phyloP scores from a whole-genome alignment of 192 early-diverging fungal species.

The Coemansia sp. region DNA sequence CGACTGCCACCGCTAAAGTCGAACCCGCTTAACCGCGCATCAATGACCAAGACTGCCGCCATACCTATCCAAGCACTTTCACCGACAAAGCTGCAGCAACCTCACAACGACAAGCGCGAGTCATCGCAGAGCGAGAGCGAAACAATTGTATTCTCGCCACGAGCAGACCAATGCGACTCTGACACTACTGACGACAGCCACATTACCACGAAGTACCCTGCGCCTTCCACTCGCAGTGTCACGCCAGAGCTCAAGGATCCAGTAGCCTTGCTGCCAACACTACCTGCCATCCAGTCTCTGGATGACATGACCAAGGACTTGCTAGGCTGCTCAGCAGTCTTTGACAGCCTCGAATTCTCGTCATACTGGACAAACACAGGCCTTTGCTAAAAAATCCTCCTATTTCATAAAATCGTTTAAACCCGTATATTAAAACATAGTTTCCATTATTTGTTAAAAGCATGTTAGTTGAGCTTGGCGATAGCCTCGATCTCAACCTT shows the following conservation, averaged over 20 bases:
- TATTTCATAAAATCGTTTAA: not conserved
- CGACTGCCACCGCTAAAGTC: not conserved
- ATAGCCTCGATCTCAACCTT: slow-evolving; percentile 94
- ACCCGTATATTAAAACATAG: not conserved
- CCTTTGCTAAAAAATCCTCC: not conserved
- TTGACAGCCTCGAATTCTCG: slow-evolving; percentile 30
- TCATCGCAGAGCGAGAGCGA: slow-evolving; percentile 54
- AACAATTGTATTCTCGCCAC: slow-evolving; percentile 49
- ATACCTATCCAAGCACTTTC: not conserved
- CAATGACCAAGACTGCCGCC: not conserved
- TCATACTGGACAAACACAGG: slow-evolving; percentile 23
- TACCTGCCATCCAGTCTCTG: slow-evolving; percentile 38
- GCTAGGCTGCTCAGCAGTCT: slow-evolving; percentile 20
- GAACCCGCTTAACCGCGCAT: not conserved
- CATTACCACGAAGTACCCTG: not conserved
- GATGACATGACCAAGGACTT: slow-evolving; percentile 44
- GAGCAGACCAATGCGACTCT: slow-evolving; percentile 1
- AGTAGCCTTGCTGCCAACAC: slow-evolving; percentile 15
- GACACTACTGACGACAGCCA: not conserved
- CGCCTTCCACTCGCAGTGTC: slow-evolving; percentile 9
- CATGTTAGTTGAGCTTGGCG: slow-evolving; percentile 62
- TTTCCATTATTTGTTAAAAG: not conserved
- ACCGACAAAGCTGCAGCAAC: not conserved
- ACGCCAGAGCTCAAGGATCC: slow-evolving; percentile 13
- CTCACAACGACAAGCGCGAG: slow-evolving; percentile 43